phyloP scores from a whole-genome alignment of 495 filamentous ascomycete genomes.

The Daldinia vernicosa region DNA sequence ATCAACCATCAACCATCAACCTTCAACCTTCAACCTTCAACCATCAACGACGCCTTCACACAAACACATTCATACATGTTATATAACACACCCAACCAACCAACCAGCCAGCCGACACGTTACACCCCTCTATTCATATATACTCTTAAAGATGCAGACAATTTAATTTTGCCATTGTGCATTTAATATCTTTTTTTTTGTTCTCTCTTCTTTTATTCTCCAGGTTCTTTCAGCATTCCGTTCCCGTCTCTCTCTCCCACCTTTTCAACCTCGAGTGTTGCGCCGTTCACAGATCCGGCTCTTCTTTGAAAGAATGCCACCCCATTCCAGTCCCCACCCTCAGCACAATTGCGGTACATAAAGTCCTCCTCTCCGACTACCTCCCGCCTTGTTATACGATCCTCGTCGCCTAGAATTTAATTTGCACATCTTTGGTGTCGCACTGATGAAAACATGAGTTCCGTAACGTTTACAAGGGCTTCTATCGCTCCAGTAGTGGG shows the following conservation, averaged over 20 bases:
- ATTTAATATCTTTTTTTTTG: neutral
- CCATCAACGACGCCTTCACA: neutral
- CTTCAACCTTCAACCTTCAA: neutral
- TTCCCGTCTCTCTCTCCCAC: constrained; percentile 29
- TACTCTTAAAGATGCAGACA: constrained; percentile 6
- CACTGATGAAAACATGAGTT: constrained; percentile 37
- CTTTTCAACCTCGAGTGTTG: constrained; percentile 19
- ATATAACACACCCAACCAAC: neutral
- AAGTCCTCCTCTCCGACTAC: constrained; percentile 13
- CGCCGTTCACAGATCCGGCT: constrained; percentile 22
- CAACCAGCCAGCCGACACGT: constrained; percentile 15
- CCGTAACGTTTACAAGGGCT: constrained; percentile 31
- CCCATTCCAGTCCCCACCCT: constrained; percentile 35
- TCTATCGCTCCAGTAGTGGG: constrained; percentile 10
- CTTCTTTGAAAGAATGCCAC: constrained; percentile 41
- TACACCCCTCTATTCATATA: constrained; percentile 30
- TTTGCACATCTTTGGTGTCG: neutral
- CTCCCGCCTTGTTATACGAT: too few relatives aligned
- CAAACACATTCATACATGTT: constrained; percentile 24
- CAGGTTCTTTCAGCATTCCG: constrained; percentile 42
- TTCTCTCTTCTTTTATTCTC: constrained; percentile 25
- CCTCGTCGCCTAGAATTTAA: constrained; percentile 1
- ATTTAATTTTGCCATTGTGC: constrained; percentile 12
- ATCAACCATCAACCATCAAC: too few relatives aligned
- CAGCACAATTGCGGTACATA: constrained; percentile 41